Evolutionary conservation across 75 land plant genomes (phyloP).

Genomic region (Pseudotsuga menziesii): DNA sequence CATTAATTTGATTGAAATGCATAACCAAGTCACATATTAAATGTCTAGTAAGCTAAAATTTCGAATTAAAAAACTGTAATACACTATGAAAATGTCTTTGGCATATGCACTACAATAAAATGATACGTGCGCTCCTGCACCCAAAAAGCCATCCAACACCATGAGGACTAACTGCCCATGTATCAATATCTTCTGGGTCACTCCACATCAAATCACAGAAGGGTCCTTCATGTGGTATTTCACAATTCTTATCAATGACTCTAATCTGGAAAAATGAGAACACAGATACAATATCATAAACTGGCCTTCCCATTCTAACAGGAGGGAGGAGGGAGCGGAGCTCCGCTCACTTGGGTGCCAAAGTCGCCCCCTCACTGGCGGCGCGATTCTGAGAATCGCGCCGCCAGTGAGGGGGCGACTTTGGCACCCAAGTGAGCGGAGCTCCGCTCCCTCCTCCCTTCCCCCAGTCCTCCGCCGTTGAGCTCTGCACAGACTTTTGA

Average conservation of each 20-base stretch:
- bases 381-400: too few relatives aligned
- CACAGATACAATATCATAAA: background rate
- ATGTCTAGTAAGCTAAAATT: background rate
- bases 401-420: too few relatives aligned
- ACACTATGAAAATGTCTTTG: background rate
- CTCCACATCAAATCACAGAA: constrained; percentile 46
- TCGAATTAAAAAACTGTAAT: background rate
- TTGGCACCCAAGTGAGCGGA: too few relatives aligned
- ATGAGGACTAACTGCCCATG: constrained; percentile 42
- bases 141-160: constrained; percentile 49
- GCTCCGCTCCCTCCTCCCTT: too few relatives aligned
- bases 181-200: constrained; percentile 41
- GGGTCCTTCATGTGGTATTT: constrained; percentile 39
- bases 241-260: constrained; percentile 41
- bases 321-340: too few relatives aligned
- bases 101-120: background rate
- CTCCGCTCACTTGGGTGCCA: too few relatives aligned
- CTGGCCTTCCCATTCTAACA: background rate
- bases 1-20: constrained; percentile 44
- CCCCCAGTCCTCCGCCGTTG: too few relatives aligned
- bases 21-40: constrained; percentile 5
- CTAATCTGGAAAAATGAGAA: constrained; percentile 25
- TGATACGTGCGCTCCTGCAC: constrained; percentile 11
- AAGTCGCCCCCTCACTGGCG: too few relatives aligned
- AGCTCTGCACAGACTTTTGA: too few relatives aligned